Evolutionary conservation across 139 green algal genomes (phyloP), one percentile per base, ranked within the genome.

Genomic region (Yamagishiella unicocca): DNA sequence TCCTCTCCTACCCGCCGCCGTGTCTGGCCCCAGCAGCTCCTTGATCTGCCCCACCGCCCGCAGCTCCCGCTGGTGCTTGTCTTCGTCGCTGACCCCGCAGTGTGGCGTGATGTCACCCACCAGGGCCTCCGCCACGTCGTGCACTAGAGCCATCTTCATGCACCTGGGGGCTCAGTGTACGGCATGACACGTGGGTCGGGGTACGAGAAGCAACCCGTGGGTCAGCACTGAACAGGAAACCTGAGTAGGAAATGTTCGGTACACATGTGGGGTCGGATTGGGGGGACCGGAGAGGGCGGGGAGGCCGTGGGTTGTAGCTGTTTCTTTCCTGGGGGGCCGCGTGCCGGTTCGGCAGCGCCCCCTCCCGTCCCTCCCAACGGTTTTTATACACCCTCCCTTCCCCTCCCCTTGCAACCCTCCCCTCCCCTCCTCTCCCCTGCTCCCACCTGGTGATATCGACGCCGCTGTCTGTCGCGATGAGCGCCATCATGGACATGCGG

Each of bases 101-200:
- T 95, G 89, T 0, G 97, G 97, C 0, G 97, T 97, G 84, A 99
- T 99, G 90, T 99, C 97, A 0, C 97, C 97, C 33, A 98, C 97
- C 58, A 99, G 95, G 17, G 95, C 91, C 91, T 99, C 97, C 33
- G 97, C 97, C 45, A 99, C 84, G 82, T 99, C 97, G 78, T 99
- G 97, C 14, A 98, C 96, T 17, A 99, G 84, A 0, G 97, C 95
- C 88, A 99, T 95, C 79, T 95, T 95, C 9, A 99, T 95, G 91
- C 95, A 98, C 64, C 92, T 96, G 50, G 10, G 66, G 24, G n/a
- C n/a, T n/a, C n/a, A n/a, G n/a, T n/a, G n/a, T n/a, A n/a, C n/a
- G n/a, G n/a, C n/a, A n/a, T n/a, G n/a, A n/a, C n/a, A n/a, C n/a
- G n/a, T n/a, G n/a, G n/a, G n/a, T n/a, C n/a, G n/a, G n/a, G n/a